A percentile compares a stretch with the other conserved stretches of the same genome.
Conservation (phyloP, 2,329 filamentous ascomycete genomes). For the Calonectria henricotiae region DNA sequence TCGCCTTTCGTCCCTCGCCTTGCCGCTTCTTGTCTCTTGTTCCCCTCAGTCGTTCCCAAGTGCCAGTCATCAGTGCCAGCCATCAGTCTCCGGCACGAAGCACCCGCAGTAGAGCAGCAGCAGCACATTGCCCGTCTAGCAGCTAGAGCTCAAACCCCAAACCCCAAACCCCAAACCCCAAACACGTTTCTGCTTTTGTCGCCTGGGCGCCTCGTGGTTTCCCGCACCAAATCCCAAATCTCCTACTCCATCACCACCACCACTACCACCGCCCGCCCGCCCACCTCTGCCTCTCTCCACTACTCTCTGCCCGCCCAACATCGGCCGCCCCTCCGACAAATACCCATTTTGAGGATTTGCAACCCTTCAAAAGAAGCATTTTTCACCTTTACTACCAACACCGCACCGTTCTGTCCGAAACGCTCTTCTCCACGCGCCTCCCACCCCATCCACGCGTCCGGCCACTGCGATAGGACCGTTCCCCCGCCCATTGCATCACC, state of each 20-base stretch:
- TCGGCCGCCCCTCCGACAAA: conserved; percentile 21
- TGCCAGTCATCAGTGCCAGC: conserved; percentile 20
- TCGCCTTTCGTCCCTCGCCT: conserved; percentile 30
- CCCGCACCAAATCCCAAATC: conserved; percentile 29
- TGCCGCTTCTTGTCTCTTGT: conserved; percentile 26
- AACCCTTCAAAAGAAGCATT: conserved; percentile 21
- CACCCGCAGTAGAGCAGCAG: conserved; percentile 5
- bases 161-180: conserved; percentile 29
- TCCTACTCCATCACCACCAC: conserved; percentile 31
- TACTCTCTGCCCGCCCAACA: conserved; percentile 25
- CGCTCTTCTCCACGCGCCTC: conserved; percentile 43
- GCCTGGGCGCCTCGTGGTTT: conserved; percentile 26
- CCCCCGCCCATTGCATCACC: conserved; percentile 55
- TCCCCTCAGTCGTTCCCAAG: conserved; percentile 16
- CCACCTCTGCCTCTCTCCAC: conserved; percentile 26
- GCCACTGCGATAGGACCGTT: conserved; percentile 51
- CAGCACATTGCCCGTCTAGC: conserved; percentile 8
- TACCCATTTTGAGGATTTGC: conserved; percentile 27
- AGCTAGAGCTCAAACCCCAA: conserved; percentile 19
- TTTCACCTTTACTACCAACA: conserved; percentile 39
- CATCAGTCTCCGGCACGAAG: conserved; percentile 13
- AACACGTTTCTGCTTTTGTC: conserved; percentile 25
- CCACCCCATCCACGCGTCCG: conserved; percentile 53
- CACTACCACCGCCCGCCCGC: not conserved
- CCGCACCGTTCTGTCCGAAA: conserved; percentile 45